Evolutionary conservation across 129 eudicot genomes (phyloP), one percentile per base, ranked within the genome.

Genomic region (Cynara cardunculus): DNA sequence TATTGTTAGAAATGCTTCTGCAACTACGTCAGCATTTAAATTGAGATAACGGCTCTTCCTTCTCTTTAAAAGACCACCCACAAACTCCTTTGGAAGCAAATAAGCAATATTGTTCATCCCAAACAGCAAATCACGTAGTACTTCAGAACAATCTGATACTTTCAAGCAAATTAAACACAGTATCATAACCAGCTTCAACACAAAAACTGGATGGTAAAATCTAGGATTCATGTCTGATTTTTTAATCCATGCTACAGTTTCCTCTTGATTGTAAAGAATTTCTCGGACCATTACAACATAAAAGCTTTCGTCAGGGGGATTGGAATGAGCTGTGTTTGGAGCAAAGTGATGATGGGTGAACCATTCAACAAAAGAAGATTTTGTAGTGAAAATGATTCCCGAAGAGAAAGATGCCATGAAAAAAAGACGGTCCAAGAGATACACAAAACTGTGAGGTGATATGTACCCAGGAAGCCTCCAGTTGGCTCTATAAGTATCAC

Each of bases 331-430:
- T 14, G 53, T 49, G 39, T 14, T 69, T 34, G 80, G 30, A 73
- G 77, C 34, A 1, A 82, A 34, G 4, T 69, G 71, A 53, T 74
- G 72, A 77, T 32, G 76, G 0, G 87, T 7, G 13, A 90, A 31
- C 88, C 89, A 87, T 75, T 87, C 96, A 5, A 91, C 78, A 67
- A 89, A 87, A 16, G 92, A 87, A 31, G 94, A 89, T 80, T 81
- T 86, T 71, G 91, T 76, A 0, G 92, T 86, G 79, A 84, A 84
- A 56, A 89, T 21, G 14, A 70, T 31, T 7, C 84, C 81, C 0
- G 71, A 19, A 0, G 81, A 53, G 27, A 81, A 68, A 34, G 85
- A 87, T 49, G 76, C 80, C 84, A 89, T 44, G 16, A 88, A 27
- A 78, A 89, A 27, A 74, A 93, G 86, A 49, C 84, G 81, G 21